phyloP scores from a whole-genome alignment of 768 basidiomycete species.

The Trametes maxima region DNA sequence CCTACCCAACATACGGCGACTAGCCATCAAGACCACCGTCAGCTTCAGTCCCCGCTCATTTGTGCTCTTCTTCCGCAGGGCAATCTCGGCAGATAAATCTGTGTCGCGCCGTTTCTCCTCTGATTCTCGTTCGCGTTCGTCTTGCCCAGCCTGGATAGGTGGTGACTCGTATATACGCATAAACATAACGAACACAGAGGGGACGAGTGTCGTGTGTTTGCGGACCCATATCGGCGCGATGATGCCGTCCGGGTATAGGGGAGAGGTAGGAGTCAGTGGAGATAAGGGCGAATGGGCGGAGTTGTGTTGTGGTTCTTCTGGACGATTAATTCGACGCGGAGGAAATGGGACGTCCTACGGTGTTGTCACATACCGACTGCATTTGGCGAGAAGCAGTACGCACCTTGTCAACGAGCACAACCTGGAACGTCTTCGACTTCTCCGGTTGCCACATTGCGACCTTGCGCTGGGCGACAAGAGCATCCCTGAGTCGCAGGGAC shows the following conservation, averaged over 20 bases:
- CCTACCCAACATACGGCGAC: constrained; percentile 81
- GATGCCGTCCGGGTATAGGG: constrained; percentile 91
- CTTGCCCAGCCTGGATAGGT: constrained; percentile 44
- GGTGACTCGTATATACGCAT: constrained; percentile 77
- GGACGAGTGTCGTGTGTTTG: constrained; percentile 90
- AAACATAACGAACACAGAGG: constrained; percentile 93
- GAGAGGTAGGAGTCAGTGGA: constrained; percentile 85
- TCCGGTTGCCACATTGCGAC: constrained; percentile 74
- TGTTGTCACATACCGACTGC: constrained; percentile 17
- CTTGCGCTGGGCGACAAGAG: constrained; percentile 63
- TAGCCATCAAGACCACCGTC: constrained; percentile 93
- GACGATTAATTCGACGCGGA: constrained; percentile 70
- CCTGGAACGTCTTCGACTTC: constrained; percentile 74
- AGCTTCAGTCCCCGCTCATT: constrained; percentile 91
- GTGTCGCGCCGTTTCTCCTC: constrained; percentile 76
- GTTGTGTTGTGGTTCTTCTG: constrained; percentile 58
- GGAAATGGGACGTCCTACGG: constrained; percentile 76
- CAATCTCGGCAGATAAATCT: constrained; percentile 80
- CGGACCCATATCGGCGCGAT: constrained; percentile 98
- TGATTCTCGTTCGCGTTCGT: constrained; percentile 60
- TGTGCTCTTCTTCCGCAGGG: constrained; percentile 73
- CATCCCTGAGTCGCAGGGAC: constrained; percentile 63
- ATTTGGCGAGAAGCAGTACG: constrained; percentile 18
- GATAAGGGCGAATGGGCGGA: constrained; percentile 89
- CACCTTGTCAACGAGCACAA: constrained; percentile 82